Conservation (phyloP, 2,329 filamentous ascomycete genomes). For the Chlorencoelia australis region DNA sequence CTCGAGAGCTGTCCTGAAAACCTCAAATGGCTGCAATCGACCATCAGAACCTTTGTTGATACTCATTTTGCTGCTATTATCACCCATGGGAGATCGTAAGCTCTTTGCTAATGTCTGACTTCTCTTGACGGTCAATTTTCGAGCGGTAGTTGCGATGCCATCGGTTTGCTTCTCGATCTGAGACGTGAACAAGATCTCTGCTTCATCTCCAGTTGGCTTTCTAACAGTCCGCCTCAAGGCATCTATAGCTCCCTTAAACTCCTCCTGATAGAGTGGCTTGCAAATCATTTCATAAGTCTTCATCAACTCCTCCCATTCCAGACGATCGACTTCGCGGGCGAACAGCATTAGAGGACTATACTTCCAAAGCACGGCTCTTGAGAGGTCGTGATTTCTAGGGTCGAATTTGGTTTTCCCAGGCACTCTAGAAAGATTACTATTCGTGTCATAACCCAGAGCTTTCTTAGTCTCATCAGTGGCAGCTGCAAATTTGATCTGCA, state of each 20-base stretch:
- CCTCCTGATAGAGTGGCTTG: conserved; percentile 66
- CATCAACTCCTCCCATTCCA: conserved; percentile 73
- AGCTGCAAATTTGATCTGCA: conserved; percentile 70
- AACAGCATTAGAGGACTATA: conserved; percentile 85
- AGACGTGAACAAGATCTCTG: conserved; percentile 78
- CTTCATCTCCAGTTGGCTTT: conserved; percentile 67
- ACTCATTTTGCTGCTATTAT: conserved; percentile 41
- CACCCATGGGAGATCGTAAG: conserved; percentile 57
- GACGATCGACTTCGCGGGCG: conserved; percentile 69
- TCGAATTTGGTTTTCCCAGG: conserved; percentile 54
- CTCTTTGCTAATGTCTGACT: conserved; percentile 76
- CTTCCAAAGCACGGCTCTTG: conserved; percentile 70
- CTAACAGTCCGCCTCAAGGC: conserved; percentile 73
- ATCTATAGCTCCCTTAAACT: conserved; percentile 68
- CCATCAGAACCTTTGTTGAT: conserved; percentile 52
- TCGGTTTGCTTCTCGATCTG: conserved; percentile 79
- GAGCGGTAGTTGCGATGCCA: conserved; percentile 62
- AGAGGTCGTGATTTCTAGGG: conserved; percentile 57
- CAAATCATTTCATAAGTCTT: conserved; percentile 72
- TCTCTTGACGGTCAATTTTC: conserved; percentile 88
- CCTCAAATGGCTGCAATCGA: conserved; percentile 65
- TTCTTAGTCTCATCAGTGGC: conserved; percentile 62
- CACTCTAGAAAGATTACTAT: conserved; percentile 41
- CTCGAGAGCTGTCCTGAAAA: conserved; percentile 70
- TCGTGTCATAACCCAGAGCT: conserved; percentile 38